Base-by-base conservation (phyloP, 2,329 filamentous ascomycete genomes). In the Dactylellina parvicollis region DNA sequence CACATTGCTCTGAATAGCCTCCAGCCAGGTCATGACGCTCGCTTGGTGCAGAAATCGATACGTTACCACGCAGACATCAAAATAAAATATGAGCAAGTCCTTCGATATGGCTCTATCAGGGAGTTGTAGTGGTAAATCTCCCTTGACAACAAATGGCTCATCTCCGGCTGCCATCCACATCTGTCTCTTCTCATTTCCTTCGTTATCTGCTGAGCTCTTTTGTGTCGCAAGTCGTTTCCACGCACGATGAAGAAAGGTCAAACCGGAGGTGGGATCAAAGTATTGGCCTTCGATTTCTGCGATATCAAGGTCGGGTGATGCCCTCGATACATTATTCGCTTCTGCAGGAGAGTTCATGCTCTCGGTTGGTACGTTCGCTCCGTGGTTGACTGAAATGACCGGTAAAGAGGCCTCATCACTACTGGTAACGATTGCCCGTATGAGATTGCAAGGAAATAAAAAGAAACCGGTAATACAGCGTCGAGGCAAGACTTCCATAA, bases 161-260 rank as follows among this genome's bases (percentile, higher is more conserved):
- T 86, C 85, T 0, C 84, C 84, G 22, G 85, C 84, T 70, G 82
- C 81, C 64, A 82, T 67, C 62, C 62, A 67, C 62, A 67, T 67
- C 28, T 67, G 62, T 36, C 62, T 49, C 36, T 59, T 67, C 38
- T 67, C 83, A 0, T 85, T 79, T 0, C 81, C 80, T 16, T 85
- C 84, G 26, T 82, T 81, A 22, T 81, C 81, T 2, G 79, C 77
- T 0, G 79, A 80, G 16, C 75, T 79, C 40, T 81, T 82, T 83
- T 88, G 55, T 83, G 88, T 47, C 83, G 88, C 75, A 77, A 91
- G 62, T 83, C 89, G 81, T 83, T 89, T 79, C 88, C 90, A 83
- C 84, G 89, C 82, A 83, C 89, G 87, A 79, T 90, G 75, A 82
- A 91, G 80, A 81, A 89, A 83, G 76, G 85, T 81, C 77, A 84